These are phyloP conservation scores for Aegilops speltoides DNA, from an alignment of 176 grass and related monocot genomes.

Conservation along the genomic window DNA sequence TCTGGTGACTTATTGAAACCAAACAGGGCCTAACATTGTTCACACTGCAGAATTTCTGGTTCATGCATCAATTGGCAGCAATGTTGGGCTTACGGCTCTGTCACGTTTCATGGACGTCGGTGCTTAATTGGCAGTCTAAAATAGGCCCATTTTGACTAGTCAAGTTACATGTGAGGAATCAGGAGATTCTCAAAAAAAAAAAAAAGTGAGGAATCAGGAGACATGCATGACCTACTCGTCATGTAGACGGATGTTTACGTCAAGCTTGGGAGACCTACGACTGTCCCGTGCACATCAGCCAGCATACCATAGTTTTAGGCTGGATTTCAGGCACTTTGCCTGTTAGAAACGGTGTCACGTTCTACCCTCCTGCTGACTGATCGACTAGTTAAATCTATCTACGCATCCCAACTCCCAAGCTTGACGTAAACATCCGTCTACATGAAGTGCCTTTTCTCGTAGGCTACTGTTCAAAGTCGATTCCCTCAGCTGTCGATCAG, in stretches of 20 bases:
- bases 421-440: too few species aligned
- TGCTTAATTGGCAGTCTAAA: neutral
- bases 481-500: neutral
- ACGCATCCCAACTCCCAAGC: too few species aligned
- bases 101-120: slow-evolving; percentile 5
- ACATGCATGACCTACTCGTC: neutral
- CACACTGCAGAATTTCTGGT: too few species aligned
- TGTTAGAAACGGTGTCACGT: slow-evolving; percentile 24
- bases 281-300: neutral
- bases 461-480: neutral
- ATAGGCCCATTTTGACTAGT: slow-evolving; percentile 13
- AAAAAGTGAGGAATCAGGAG: neutral
- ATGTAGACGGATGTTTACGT: slow-evolving; percentile 32
- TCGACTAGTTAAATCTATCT: neutral
- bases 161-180: neutral
- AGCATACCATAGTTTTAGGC: slow-evolving; percentile 17
- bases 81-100: neutral
- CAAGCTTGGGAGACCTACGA: neutral
- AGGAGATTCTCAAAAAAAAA: neutral
- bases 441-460: too few species aligned
- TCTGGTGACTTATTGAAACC: too few species aligned
- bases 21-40: too few species aligned
- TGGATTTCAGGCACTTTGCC: slow-evolving; percentile 46
- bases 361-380: neutral
- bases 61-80: too few species aligned